These are phyloP conservation scores for Platanthera guangdongensis DNA, from an alignment of 106 monocot species.

Conservation along the genomic window DNA sequence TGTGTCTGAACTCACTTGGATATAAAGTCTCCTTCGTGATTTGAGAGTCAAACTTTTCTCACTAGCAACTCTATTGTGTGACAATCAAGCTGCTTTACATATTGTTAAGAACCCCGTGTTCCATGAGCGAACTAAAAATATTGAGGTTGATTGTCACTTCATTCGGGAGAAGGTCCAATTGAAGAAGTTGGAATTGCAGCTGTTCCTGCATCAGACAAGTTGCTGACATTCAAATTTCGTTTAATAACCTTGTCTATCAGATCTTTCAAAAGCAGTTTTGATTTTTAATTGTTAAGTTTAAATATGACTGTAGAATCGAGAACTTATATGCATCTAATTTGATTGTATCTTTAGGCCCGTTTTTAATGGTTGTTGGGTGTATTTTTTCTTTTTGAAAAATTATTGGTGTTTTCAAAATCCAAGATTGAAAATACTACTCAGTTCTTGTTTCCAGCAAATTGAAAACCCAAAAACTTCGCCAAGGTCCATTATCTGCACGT, in stretches of 20 bases:
- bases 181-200: too few species aligned
- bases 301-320: neutral
- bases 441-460: neutral
- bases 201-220: too few species aligned
- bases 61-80: too few species aligned
- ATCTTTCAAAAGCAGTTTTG: neutral
- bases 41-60: too few species aligned
- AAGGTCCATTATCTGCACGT: neutral
- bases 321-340: neutral
- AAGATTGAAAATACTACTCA: neutral
- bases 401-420: neutral
- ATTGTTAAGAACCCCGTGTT: too few species aligned
- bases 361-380: neutral
- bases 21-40: too few species aligned
- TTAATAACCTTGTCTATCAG: neutral
- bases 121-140: too few species aligned
- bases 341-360: neutral
- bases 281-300: neutral
- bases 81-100: too few species aligned
- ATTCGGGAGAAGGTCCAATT: too few species aligned
- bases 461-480: neutral
- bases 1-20: too few species aligned
- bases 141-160: too few species aligned
- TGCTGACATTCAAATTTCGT: neutral
- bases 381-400: neutral